Conservation (phyloP, 164 flowering plant genomes). For the Annona squamosa region DNA sequence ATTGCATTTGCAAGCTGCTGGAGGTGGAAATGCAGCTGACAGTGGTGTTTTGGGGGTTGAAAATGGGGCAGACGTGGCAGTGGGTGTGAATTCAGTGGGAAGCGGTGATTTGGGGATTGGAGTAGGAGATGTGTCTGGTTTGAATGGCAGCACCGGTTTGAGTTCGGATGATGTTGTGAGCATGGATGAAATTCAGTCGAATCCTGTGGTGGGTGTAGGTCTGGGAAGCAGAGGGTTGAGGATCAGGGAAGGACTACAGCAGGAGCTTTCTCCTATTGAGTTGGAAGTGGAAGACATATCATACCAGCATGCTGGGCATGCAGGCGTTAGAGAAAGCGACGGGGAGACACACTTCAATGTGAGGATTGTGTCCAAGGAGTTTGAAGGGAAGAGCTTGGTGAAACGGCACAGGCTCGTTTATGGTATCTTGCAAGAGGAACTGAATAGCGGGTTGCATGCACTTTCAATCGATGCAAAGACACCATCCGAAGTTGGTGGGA, state of each 20-base stretch:
- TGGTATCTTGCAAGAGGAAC: conserved; percentile 65
- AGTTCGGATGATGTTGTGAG: background rate
- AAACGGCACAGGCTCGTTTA: conserved; percentile 84
- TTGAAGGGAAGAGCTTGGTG: conserved; percentile 86
- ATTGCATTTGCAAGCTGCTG: conserved; percentile 38
- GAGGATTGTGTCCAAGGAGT: conserved; percentile 65
- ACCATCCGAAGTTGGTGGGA: conserved; percentile 49
- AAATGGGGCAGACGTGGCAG: background rate
- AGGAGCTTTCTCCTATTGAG: conserved; percentile 55
- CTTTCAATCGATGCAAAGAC: conserved; percentile 89
- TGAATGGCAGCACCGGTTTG: background rate
- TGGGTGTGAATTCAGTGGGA: background rate
- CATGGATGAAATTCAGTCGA: conserved; percentile 1
- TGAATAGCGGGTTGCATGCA: conserved; percentile 85
- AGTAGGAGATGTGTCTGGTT: background rate
- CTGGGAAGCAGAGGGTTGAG: conserved; percentile 66
- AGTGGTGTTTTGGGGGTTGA: background rate
- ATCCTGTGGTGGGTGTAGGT: conserved; percentile 7
- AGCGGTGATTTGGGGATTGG: background rate
- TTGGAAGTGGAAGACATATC: conserved; percentile 75
- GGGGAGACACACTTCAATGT: conserved; percentile 96
- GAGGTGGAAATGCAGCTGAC: background rate
- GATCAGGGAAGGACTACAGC: conserved; percentile 55
- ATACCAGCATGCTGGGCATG: conserved; percentile 90
- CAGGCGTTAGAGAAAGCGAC: conserved; percentile 53